Conservation (phyloP, 768 basidiomycete species). For the Cystofilobasidium capitatum region DNA sequence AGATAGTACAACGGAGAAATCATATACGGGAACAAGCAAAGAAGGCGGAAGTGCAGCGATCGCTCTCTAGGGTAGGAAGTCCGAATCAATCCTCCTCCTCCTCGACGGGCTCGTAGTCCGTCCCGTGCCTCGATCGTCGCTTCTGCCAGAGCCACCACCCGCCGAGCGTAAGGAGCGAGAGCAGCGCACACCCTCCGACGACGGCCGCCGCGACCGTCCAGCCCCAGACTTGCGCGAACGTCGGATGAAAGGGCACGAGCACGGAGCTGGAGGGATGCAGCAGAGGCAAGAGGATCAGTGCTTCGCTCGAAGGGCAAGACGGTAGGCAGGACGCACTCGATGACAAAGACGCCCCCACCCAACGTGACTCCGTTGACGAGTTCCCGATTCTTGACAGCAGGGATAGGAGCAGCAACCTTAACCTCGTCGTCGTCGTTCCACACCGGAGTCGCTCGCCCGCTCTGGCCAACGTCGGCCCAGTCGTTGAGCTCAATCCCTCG, state of each 20-base stretch:
- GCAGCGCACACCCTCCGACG: conserved; percentile 53
- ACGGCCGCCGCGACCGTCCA: conserved; percentile 33
- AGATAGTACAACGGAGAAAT: too few relatives aligned
- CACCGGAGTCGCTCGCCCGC: conserved; percentile 50
- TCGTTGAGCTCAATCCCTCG: conserved; percentile 20
- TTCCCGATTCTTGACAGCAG: conserved; percentile 64
- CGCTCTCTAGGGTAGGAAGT: too few relatives aligned
- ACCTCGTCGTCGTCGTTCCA: conserved; percentile 51
- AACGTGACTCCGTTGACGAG: conserved; percentile 52
- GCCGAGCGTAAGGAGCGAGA: conserved; percentile 63
- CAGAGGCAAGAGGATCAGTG: not conserved
- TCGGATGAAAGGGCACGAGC: conserved; percentile 72
- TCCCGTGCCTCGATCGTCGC: conserved; percentile 49
- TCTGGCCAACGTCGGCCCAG: conserved; percentile 24
- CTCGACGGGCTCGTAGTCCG: conserved; percentile 72
- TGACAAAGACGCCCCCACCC: conserved; percentile 77
- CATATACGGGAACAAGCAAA: too few relatives aligned
- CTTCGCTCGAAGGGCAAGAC: too few relatives aligned
- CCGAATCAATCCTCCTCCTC: conserved; percentile 44
- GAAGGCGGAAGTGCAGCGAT: too few relatives aligned
- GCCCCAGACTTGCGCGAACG: conserved; percentile 73
- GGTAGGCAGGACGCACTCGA: conserved; percentile 45
- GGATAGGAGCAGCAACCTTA: conserved; percentile 55
- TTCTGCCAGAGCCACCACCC: conserved; percentile 57
- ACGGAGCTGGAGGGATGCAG: conserved; percentile 42